Evolutionary conservation across 2,329 filamentous ascomycete genomes (phyloP), one percentile per base, ranked within the genome.

Genomic region (Hawksworthiomyces lignivorus): DNA sequence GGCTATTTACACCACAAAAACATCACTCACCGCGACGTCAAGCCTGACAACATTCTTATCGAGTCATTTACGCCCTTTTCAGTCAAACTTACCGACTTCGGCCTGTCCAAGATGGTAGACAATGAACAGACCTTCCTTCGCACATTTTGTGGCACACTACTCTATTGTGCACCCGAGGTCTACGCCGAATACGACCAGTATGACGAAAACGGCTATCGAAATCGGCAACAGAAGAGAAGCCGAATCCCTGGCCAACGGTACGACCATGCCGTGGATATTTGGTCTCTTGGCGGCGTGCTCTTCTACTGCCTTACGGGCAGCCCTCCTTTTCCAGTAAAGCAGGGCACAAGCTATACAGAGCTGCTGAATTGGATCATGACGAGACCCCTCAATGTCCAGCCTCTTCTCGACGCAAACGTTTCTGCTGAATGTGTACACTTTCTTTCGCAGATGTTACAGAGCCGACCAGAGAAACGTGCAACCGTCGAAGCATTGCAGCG

Each of bases 1-100:
- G 80, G 79, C 22, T 96, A 98, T 59, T 70, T 98, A 8, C 92
- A 98, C 60, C 69, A 73, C 40, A 82, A 84, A 54, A 87, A 84
- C 56, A 96, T 98, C 53, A 97, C 90, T 0, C 92, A 98, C 63
- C 84, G 92, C n/a, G 92, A 98, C 61, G 88, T 98, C 56, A 98
- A 98, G 59, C 92, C 92, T 0, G 92, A 98, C 68, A 98, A 98
- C 56, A 96, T 98, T 47, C 71, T 98, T 30, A 85, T 97, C 51
- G 72, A 80, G 10, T 82, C 79, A 1, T 59, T 77, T 9, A 69
- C 82, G 6, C 88, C 89, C 0, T 76, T 95, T 36, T 70, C 77
- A 12, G 83, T 97, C 53, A 97, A 98, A 62, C 70, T 98, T 12
- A 95, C 92, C 0, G 92, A 98, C 58, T 98, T 98, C 65, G 92